These are phyloP conservation scores for Setomelanomma holmii DNA, from an alignment of 2,329 filamentous ascomycete genomes.

Conservation along the genomic window DNA sequence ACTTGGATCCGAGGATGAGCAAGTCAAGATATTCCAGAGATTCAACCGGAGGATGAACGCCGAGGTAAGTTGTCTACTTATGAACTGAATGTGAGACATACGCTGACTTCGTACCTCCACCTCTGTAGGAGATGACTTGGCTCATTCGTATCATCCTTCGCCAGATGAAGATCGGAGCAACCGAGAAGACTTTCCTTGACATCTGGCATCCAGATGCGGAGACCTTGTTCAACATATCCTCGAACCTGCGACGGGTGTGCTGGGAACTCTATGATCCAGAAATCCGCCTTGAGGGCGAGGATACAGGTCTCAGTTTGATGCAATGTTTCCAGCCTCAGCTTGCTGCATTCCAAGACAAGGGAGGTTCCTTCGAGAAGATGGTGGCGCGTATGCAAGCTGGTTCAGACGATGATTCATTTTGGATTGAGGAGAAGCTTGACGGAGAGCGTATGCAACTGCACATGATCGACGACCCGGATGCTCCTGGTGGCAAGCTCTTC, in stretches of 20 bases:
- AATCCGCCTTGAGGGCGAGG: slow-evolving; percentile 75
- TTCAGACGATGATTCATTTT: slow-evolving; percentile 78
- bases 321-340: slow-evolving; percentile 96
- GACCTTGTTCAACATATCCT: slow-evolving; percentile 81
- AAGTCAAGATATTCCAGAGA: slow-evolving; percentile 78
- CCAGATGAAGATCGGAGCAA: slow-evolving; percentile 77
- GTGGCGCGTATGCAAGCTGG: slow-evolving; percentile 71
- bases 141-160: slow-evolving; percentile 90
- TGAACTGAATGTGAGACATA: too few relatives aligned
- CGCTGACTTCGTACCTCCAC: too few relatives aligned
- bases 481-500: slow-evolving; percentile 76
- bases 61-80: too few relatives aligned
- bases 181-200: slow-evolving; percentile 86
- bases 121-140: slow-evolving; percentile 93
- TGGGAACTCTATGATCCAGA: slow-evolving; percentile 86
- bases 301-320: slow-evolving; percentile 81
- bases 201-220: slow-evolving; percentile 63
- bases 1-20: slow-evolving; percentile 80
- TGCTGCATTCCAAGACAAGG: slow-evolving; percentile 85
- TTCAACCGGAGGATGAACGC: slow-evolving; percentile 94
- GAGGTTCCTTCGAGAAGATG: slow-evolving; percentile 75
- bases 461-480: slow-evolving; percentile 74
- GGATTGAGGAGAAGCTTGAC: slow-evolving; percentile 98
- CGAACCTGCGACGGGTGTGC: slow-evolving; percentile 86
- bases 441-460: slow-evolving; percentile 98